Evolutionary conservation across 345 rosid species (phyloP), one percentile per base, ranked within the genome.

Genomic region (Hirschfeldia incana): DNA sequence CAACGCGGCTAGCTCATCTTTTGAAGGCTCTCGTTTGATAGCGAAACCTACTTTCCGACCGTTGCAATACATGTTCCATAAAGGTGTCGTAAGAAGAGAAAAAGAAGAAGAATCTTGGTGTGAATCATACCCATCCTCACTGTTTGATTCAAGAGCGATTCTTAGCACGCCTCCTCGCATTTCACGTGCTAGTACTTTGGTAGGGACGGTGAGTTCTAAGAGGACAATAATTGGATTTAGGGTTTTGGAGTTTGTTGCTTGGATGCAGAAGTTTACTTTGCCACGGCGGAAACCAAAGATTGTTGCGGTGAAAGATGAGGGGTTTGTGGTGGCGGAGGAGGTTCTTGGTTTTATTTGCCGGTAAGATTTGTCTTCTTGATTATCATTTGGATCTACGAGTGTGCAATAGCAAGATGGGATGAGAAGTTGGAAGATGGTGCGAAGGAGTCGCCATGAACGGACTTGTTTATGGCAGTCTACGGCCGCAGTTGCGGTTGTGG

Each of bases 381-480:
- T n/a, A 69, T 85, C 77, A 75, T 65, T 63, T 70, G 82, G 78
- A 42, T 85, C 83, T 2, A 72, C 6, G 61, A 80, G 68, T 51
- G 83, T 51, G 81, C 87, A 80, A 49, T 82, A 78, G 81, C 96
- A 91, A 58, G 69, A 85, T n/a, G 97, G 94, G 62, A 89, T 74
- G 42, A 91, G 87, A 42, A 89, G 88, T 60, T 82, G 73, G 7
- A 86, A 30, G 65, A 91, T 88, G 69, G 83, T 83, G 6, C 90
- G 88, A 21, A 89, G 83, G 66, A 91, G 84, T 69, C 92, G 79
- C 97, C 97, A 91, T 37, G 93, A 91, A 29, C 92, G 90, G 73
- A 91, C 92, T 65, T 91, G 97, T 76, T 88, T 89, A 17, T 91
- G 85, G 85, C 97, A 91, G 77, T 91, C 93, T 12, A 89, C 89